Percentiles rank a stretch among this genome's conserved stretches.
Conservation (phyloP, 345 rosid species). For the Acer campestre region DNA sequence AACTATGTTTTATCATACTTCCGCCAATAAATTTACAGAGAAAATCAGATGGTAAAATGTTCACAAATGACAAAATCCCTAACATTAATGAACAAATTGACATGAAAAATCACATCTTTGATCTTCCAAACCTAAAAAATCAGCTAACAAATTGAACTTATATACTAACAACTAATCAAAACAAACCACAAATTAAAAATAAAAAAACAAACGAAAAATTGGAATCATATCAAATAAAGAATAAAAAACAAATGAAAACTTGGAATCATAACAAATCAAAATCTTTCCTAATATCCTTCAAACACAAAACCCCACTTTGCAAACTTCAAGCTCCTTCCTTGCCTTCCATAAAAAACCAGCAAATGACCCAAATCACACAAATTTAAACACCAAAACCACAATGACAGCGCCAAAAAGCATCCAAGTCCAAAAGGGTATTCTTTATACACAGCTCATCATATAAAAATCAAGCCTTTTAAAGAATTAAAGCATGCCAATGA, state of each 20-base stretch:
- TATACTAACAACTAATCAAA: conserved; percentile 10
- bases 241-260: not conserved
- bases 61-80: not conserved
- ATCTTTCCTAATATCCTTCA: conserved; percentile 34
- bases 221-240: too few species aligned
- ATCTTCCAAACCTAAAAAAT: conserved; percentile 16
- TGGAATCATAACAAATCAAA: not conserved
- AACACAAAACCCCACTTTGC: conserved; percentile 13
- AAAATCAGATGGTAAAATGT: not conserved
- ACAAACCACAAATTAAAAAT: not conserved
- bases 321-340: conserved; percentile 13
- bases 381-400: conserved; percentile 8
- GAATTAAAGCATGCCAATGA: not conserved
- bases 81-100: not conserved
- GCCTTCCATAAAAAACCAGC: not conserved
- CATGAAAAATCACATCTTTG: conserved; percentile 13
- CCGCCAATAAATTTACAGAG: not conserved
- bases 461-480: not conserved
- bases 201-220: too few species aligned
- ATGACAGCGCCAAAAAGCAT: conserved; percentile 15
- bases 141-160: not conserved
- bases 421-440: conserved; percentile 26
- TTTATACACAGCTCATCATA: conserved; percentile 20
- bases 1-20: not conserved
- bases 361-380: conserved; percentile 25